Conservation (phyloP, 192 early-diverging fungal species). For the Cladochytrium replicatum region DNA sequence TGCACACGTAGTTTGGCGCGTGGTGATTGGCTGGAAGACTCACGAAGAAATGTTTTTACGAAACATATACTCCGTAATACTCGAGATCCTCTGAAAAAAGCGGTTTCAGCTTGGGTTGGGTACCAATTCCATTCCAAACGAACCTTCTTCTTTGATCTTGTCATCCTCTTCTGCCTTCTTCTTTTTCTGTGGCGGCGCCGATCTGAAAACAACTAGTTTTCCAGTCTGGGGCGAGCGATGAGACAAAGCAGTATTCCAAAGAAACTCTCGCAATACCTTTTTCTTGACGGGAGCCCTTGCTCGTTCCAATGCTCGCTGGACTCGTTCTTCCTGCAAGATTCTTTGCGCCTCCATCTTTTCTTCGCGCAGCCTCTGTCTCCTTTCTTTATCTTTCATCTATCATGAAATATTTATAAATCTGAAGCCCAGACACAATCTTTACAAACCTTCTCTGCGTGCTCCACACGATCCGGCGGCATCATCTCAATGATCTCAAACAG, state of each 20-base stretch:
- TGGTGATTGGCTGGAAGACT: too few relatives aligned
- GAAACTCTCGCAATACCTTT: slow-evolving; percentile 34
- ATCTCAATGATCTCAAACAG: slow-evolving; percentile 49
- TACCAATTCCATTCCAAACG: too few relatives aligned
- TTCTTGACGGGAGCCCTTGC: slow-evolving; percentile 54
- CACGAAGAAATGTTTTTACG: too few relatives aligned
- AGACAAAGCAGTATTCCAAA: not conserved
- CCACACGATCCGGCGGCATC: slow-evolving; percentile 51
- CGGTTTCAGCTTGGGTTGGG: too few relatives aligned
- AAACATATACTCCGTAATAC: too few relatives aligned
- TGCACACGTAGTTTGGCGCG: too few relatives aligned
- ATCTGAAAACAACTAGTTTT: slow-evolving; percentile 46
- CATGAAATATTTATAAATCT: not conserved
- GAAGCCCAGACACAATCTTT: not conserved
- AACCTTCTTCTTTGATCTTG: slow-evolving; percentile 41
- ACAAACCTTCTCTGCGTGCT: slow-evolving; percentile 48
- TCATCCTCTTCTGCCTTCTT: slow-evolving; percentile 43
- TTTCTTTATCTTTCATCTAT: slow-evolving; percentile 50
- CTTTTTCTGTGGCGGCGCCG: slow-evolving; percentile 50
- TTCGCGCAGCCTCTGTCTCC: slow-evolving; percentile 42
- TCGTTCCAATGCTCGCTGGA: slow-evolving; percentile 43
- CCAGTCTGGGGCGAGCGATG: slow-evolving; percentile 29
- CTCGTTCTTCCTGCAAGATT: slow-evolving; percentile 43
- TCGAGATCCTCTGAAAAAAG: too few relatives aligned
- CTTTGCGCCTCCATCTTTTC: slow-evolving; percentile 47